Evolutionary conservation across 2,329 filamentous ascomycete species (phyloP), one percentile per base, ranked within the genome.

Genomic region (Diaporthe sp.): DNA sequence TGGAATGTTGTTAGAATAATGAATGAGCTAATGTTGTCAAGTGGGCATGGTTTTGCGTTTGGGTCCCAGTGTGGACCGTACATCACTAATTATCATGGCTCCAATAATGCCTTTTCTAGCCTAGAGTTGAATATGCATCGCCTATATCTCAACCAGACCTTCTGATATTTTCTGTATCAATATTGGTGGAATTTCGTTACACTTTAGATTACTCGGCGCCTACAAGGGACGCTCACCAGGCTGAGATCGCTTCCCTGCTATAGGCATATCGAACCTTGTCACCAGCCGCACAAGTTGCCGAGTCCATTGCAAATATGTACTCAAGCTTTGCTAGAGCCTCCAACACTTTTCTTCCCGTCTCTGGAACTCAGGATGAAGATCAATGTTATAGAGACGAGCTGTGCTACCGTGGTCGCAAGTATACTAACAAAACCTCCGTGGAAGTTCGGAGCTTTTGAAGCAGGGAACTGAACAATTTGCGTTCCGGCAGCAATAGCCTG

Each of bases 261-360:
- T 39, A 12, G 10, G 37, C 37, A 7, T 10, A 49, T 22, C 44
- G 8, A 49, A 8, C 44, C 44, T 9, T 7, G 3, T 39, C 12
- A 39, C 22, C 34, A 42, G 13, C 19, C 19, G 12, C 13, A 9
- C 15, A 22, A 19, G 9, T 15, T 19, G 31, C 8, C n/a, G 19
- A 0, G 5, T 12, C 5, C 37, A 10, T 10, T 0, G 8, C 8
- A 7, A 2, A 5, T 7, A 7, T 12, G 3, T 19, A n/a, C 4
- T 49, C 6, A 49, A 9, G 12, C 19, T 37, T 10, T 19, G 12
- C 19, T n/a, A 15, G 44, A 49, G 2, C 12, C 28, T 9, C 17
- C 28, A 13, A 13, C 5, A 9, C 2, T 19, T 19, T n/a, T 68
- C 7, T 68, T 68, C 3, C 31, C 46, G 4, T 68, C 62, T 13